phyloP scores from a whole-genome alignment of 495 filamentous ascomycete genomes.

The Podospora pseudoanserina region DNA sequence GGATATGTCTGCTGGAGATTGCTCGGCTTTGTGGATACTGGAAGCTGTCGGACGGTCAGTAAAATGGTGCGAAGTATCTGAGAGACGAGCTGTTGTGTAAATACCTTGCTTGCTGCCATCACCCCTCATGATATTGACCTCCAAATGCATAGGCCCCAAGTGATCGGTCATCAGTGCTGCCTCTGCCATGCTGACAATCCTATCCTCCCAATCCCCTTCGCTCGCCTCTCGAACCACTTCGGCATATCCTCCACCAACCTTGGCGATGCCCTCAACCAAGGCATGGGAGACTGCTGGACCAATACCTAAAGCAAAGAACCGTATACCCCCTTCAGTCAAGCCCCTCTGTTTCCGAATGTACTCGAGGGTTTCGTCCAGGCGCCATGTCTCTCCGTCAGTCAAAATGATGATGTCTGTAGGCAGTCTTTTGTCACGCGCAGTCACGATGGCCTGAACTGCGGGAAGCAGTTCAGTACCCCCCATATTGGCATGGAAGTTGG shows the following conservation, averaged over 20 bases:
- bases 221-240: conserved; percentile 15
- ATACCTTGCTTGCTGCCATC: conserved; percentile 9
- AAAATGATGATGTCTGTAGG: conserved; percentile 19
- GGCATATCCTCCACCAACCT: conserved; percentile 19
- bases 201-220: conserved; percentile 19
- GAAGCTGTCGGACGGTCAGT: neutral
- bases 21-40: conserved; percentile 2
- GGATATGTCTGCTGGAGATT: conserved; percentile 18
- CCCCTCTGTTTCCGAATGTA: conserved; percentile 9
- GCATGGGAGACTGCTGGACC: conserved; percentile 19
- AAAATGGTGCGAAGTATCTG: neutral
- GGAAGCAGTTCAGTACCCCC: conserved; percentile 21
- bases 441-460: conserved; percentile 14
- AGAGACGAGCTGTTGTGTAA: neutral
- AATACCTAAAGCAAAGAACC: conserved; percentile 22
- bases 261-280: conserved; percentile 22
- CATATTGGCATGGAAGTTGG: conserved; percentile 7
- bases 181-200: conserved; percentile 20
- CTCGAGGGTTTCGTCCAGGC: conserved; percentile 14
- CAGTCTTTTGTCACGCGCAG: conserved; percentile 2
- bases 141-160: conserved; percentile 16
- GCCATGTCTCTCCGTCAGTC: conserved; percentile 21
- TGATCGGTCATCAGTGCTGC: conserved; percentile 19
- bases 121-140: neutral
- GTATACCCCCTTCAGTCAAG: conserved; percentile 16